A percentile compares a stretch with the other conserved stretches of the same genome.
Evolutionary conservation across 768 basidiomycete genomes (phyloP).

Genomic region (Saitozyma sp.): DNA sequence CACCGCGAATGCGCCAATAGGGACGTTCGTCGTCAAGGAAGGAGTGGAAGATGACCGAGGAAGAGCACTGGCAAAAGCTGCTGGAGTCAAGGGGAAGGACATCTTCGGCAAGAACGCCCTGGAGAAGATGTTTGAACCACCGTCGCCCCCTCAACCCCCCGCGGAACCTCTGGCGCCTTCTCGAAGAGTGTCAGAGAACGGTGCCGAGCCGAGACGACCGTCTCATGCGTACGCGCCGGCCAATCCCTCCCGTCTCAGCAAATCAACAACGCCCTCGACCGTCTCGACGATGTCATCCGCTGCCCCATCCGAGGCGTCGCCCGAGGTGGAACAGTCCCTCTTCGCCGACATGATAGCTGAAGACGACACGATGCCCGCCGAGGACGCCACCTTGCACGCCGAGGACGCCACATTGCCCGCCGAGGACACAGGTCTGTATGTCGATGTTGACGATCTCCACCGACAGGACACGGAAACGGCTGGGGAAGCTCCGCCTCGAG

Average conservation of each 20-base stretch:
- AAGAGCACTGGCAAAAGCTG: conserved; percentile 29
- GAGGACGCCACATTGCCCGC: no score
- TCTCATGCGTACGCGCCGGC: conserved; percentile 49
- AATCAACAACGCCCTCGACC: conserved; percentile 46
- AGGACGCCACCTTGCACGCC: no score
- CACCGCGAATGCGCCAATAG: conserved; percentile 4
- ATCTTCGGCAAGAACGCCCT: conserved; percentile 85
- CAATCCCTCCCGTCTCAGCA: conserved; percentile 46
- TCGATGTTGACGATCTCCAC: no score
- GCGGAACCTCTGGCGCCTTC: conserved; percentile 5
- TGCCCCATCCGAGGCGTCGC: conserved; percentile 8
- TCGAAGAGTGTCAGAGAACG: background rate
- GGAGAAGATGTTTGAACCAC: conserved; percentile 91
- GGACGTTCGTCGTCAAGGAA: conserved; percentile 47
- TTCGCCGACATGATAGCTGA: background rate
- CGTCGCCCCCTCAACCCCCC: conserved; percentile 64
- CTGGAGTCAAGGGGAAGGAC: conserved; percentile 32
- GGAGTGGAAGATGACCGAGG: conserved; percentile 43
- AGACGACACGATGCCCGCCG: no score
- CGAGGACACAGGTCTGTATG: no score
- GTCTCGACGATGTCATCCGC: conserved; percentile 12
- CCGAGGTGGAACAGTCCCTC: conserved; percentile 6
- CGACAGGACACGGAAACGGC: no score
- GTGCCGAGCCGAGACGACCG: conserved; percentile 10
- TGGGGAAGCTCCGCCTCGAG: no score